Evolutionary conservation across 768 basidiomycete species (phyloP), one percentile per base, ranked within the genome.

Genomic region (Russula griseocarnosa): DNA sequence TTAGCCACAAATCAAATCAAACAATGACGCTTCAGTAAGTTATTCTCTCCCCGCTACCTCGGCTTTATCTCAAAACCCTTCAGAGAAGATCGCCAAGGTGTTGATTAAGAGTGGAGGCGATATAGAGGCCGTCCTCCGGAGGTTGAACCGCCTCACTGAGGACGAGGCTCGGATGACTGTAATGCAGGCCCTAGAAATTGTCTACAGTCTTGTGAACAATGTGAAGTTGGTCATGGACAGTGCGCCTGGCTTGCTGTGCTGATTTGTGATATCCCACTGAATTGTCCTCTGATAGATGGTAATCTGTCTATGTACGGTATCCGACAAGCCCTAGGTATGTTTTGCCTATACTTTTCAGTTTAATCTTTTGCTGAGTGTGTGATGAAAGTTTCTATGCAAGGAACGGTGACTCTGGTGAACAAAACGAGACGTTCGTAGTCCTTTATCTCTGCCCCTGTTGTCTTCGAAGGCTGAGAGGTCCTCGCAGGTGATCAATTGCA

Each of bases 171-270:
- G 47, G 5, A 20, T 36, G 62, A 28, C 50, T 7, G 56, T 52
- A n/a, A 40, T 50, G 11, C 62, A 63, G 18, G 58, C 62, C 16
- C 28, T 57, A 3, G 24, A 63, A 24, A 18, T 57, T 20, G 62
- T 58, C 10, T 22, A 55, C 24, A 47, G 61, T 28, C 61, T 62
- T 50, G 36, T 62, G 47, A 56, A 50, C 34, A 56, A 47, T 5
- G 47, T 62, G n/a, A 62, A 50, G 28, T 24, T 40, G 46, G 61
- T 62, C 34, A 62, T 62, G 61, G 34, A 62, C 24, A 47, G 61
- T 62, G 3, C 13, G 54, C 16, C 13, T 24, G 8, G 11, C 5
- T 55, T 38, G 0, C 52, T 49, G 34, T 7, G 13, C 36, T 8
- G 8, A 7, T 32, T 30, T 18, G n/a, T 14, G 24, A 13, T 11